Evolutionary conservation across 495 filamentous ascomycete genomes (phyloP).

Genomic region (Neurospora cerealis): DNA sequence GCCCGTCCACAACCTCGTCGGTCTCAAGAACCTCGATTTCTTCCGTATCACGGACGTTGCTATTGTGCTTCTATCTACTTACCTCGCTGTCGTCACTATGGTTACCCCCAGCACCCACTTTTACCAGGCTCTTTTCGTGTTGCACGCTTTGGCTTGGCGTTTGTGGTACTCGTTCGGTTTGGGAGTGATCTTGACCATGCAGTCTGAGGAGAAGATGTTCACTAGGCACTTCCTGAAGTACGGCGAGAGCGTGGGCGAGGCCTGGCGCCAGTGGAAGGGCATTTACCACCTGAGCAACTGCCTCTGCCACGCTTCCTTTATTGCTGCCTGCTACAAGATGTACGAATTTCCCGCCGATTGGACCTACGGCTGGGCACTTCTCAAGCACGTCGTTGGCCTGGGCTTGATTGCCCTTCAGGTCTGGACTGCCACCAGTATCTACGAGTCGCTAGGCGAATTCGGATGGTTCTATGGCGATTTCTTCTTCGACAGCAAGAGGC

Average conservation of each 20-base stretch:
- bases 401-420: slow-evolving; percentile 78
- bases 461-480: slow-evolving; percentile 99
- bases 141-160: slow-evolving; percentile 72
- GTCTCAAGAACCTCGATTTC: slow-evolving; percentile 74
- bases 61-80: slow-evolving; percentile 61
- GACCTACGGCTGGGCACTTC: slow-evolving; percentile 69
- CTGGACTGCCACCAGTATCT: slow-evolving; percentile 90
- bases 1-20: slow-evolving; percentile 70
- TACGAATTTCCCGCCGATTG: slow-evolving; percentile 77
- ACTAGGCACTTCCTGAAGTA: slow-evolving; percentile 96
- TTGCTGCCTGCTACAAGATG: slow-evolving; percentile 93
- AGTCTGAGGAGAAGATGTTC: slow-evolving; percentile 86
- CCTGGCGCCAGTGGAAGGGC: slow-evolving; percentile 97
- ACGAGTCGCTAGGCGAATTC: slow-evolving; percentile 93
- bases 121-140: slow-evolving; percentile 68
- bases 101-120: slow-evolving; percentile 67
- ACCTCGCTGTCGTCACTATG: slow-evolving; percentile 60
- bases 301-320: slow-evolving; percentile 80
- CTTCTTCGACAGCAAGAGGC: slow-evolving; percentile 78
- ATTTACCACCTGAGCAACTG: slow-evolving; percentile 86
- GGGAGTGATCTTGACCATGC: slow-evolving; percentile 70
- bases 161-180: slow-evolving; percentile 89
- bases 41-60: slow-evolving; percentile 78
- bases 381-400: slow-evolving; percentile 76
- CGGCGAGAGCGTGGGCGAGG: slow-evolving; percentile 79